Evolutionary conservation across 208 protist species (phyloP), one percentile per base, ranked within the genome.

Genomic region (Wallacemonas rigidus): DNA sequence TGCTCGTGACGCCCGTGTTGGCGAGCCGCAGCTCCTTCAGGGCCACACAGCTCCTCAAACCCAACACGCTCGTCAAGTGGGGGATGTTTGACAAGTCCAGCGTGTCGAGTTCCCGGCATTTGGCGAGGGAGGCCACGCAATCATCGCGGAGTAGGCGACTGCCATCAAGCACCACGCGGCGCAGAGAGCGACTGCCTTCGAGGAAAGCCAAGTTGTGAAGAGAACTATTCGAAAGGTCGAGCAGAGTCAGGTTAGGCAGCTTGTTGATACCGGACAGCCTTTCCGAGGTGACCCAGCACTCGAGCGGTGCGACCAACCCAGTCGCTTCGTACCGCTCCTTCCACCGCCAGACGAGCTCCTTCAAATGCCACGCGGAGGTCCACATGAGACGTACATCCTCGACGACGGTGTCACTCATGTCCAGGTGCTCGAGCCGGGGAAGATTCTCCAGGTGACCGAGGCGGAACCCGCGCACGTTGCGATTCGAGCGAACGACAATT

Each of bases 321-420:
- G 69, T 81, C 36, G 77, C 75, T 53, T 87, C 80, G 5, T 83
- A 73, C 8, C 85, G 77, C 75, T 90, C 88, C 11, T 75, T 80
- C 86, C 88, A 93, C 12, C 85, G 83, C 83, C 88, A 93, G 35
- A 86, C 71, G 35, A 93, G 71, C 54, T 81, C 72, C 56, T 83
- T 76, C 38, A 93, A 60, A 2, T 41, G 17, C 74, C 77, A 93
- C 58, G 38, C 43, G 54, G 70, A 3, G 40, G 62, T 80, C 40
- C 79, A 80, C 67, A 85, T 72, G 39, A 57, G 45, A 44, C 77
- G 64, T 55, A 90, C 82, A 57, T 93, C 82, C 71, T 90, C 84
- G 26, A 93, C 88, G 56, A 93, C 76, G 5, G 85, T 90, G 72
- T 93, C 88, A 74, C 84, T 88, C 2, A 93, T 45, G 69, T 93